phyloP scores from a whole-genome alignment of 495 filamentous ascomycete species.

The Penicillium argentinense region DNA sequence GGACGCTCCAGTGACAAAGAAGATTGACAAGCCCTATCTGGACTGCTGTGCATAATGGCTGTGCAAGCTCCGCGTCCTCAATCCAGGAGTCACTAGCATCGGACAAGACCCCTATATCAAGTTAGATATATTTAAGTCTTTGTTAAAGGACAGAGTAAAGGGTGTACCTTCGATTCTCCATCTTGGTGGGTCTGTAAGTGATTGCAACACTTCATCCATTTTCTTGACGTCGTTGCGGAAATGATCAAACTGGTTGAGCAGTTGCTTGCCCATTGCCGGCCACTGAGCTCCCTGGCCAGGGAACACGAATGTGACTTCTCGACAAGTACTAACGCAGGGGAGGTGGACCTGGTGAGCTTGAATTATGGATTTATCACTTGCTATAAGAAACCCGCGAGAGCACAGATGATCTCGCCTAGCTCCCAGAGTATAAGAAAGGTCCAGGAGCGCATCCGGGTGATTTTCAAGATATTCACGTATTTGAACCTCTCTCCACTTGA shows the following conservation, averaged over 20 bases:
- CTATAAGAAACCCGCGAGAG: slow-evolving; percentile 7
- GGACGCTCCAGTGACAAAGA: neutral
- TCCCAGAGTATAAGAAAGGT: slow-evolving; percentile 29
- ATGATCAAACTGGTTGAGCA: slow-evolving; percentile 6
- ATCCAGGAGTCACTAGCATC: too few species aligned
- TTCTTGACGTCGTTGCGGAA: slow-evolving; percentile 18
- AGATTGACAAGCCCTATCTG: slow-evolving; percentile 8
- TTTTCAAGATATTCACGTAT: slow-evolving; percentile 10
- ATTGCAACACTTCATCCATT: slow-evolving; percentile 21
- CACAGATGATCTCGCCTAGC: slow-evolving; percentile 23
- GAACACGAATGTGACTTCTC: slow-evolving; percentile 35
- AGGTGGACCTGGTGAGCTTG: too few species aligned
- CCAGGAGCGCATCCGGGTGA: slow-evolving; percentile 8
- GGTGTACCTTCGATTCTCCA: slow-evolving; percentile 30
- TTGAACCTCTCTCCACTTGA: slow-evolving; percentile 14
- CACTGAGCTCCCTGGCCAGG: slow-evolving; percentile 56
- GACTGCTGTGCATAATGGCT: slow-evolving; percentile 8
- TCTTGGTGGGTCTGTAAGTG: slow-evolving; percentile 7
- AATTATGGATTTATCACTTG: too few species aligned
- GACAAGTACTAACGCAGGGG: too few species aligned
- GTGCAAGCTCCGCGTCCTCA: slow-evolving; percentile 2
- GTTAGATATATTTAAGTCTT: too few species aligned
- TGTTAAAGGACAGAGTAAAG: too few species aligned
- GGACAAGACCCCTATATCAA: neutral
- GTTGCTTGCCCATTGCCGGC: slow-evolving; percentile 41